Evolutionary conservation across 768 basidiomycete species (phyloP).

Genomic region (Russula brevipes): DNA sequence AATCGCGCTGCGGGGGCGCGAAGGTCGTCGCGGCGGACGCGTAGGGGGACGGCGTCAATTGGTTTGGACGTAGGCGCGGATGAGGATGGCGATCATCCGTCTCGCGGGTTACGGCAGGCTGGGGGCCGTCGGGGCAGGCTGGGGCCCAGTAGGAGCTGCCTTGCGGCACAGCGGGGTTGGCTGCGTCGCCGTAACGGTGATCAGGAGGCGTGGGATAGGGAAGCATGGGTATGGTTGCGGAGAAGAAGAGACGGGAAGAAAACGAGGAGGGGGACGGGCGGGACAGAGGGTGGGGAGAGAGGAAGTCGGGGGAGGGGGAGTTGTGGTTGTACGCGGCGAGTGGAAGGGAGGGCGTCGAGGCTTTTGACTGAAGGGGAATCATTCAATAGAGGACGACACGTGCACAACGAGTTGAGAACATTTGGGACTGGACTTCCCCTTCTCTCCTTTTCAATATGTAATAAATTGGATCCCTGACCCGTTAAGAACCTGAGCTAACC

Average conservation of each 20-base stretch:
- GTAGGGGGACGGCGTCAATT: neutral
- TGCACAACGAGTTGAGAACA: neutral
- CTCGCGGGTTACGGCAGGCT: slow-evolving; percentile 20
- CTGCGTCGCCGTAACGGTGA: slow-evolving; percentile 4
- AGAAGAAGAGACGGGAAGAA: neutral
- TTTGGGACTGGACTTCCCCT: neutral
- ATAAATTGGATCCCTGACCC: neutral
- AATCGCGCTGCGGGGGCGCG: neutral
- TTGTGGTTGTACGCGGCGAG: too few relatives aligned
- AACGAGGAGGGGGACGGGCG: neutral
- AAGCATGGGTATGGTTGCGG: neutral
- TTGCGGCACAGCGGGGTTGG: neutral
- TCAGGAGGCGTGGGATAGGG: slow-evolving; percentile 12
- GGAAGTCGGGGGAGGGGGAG: neutral
- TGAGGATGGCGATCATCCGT: slow-evolving; percentile 6
- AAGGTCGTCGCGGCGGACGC: neutral
- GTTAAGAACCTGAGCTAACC: neutral
- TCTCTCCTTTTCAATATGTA: neutral
- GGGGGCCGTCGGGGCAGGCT: neutral
- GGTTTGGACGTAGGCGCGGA: slow-evolving; percentile 8
- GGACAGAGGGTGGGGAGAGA: neutral
- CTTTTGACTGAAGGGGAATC: slow-evolving; percentile 21
- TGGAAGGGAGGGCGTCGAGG: neutral
- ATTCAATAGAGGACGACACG: slow-evolving; percentile 11
- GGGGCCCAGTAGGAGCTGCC: slow-evolving; percentile 13